Evolutionary conservation across 2,329 filamentous ascomycete species (phyloP).

Genomic region (Spiromastix sp.): DNA sequence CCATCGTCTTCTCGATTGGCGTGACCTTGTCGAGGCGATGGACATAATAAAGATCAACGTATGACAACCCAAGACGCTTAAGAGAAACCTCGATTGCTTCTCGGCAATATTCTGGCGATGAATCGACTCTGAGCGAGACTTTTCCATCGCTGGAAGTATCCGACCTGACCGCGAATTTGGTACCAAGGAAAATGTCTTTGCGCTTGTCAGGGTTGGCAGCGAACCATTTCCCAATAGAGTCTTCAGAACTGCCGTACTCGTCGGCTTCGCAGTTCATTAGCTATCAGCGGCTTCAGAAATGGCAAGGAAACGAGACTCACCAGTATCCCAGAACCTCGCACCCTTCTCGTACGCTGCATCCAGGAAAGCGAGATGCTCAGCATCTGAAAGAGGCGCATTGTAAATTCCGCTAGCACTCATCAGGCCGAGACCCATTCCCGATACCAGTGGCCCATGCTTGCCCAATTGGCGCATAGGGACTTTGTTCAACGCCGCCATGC

Average conservation of each 20-base stretch:
- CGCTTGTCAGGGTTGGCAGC: slow-evolving; percentile 34
- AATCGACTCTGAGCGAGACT: too few relatives aligned
- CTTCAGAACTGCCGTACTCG: slow-evolving; percentile 39
- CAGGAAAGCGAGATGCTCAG: slow-evolving; percentile 35
- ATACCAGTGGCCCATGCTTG: slow-evolving; percentile 1
- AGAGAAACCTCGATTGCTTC: slow-evolving; percentile 13
- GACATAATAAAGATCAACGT: slow-evolving; percentile 40
- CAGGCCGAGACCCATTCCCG: background rate
- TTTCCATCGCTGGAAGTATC: background rate
- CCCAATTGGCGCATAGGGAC: slow-evolving; percentile 1
- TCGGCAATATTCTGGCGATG: background rate
- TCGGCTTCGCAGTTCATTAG: too few relatives aligned
- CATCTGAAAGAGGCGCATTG: slow-evolving; percentile 24
- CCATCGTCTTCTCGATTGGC: slow-evolving; percentile 31
- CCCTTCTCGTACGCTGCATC: slow-evolving; percentile 37
- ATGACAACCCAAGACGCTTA: slow-evolving; percentile 29
- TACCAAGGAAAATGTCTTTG: slow-evolving; percentile 42
- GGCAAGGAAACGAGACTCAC: too few relatives aligned
- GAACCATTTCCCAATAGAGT: slow-evolving; percentile 41
- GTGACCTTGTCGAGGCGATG: slow-evolving; percentile 33
- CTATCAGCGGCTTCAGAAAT: too few relatives aligned
- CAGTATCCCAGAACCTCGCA: slow-evolving; percentile 35
- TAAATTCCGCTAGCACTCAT: slow-evolving; percentile 22
- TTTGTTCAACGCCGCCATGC: too few relatives aligned
- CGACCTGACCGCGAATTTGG: slow-evolving; percentile 38